Conservation (phyloP, 2,329 filamentous ascomycete genomes). For the Herpomyces periplanetae region DNA sequence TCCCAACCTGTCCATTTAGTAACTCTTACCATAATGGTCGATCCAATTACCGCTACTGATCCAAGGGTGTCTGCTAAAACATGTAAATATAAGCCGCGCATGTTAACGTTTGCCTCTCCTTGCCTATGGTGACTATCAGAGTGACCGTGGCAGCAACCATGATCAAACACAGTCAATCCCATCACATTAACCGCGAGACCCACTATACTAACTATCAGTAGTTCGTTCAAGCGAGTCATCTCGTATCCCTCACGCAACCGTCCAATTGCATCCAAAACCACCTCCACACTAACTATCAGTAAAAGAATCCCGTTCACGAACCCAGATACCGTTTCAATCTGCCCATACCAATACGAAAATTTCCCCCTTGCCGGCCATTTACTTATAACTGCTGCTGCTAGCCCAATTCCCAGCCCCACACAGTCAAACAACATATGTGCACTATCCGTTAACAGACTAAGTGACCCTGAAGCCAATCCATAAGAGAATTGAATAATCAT, state of each 20-base stretch:
- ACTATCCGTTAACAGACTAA: conserved; percentile 81
- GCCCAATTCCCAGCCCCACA: conserved; percentile 50
- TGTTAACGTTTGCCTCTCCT: conserved; percentile 86
- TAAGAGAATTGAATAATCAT: conserved; percentile 87
- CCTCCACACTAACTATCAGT: conserved; percentile 70
- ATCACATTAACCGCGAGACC: conserved; percentile 68
- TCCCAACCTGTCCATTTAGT: conserved; percentile 81
- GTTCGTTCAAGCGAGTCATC: conserved; percentile 43
- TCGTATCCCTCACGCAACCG: conserved; percentile 44
- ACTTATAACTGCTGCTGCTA: conserved; percentile 68
- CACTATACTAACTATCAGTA: conserved; percentile 52
- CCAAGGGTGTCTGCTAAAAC: conserved; percentile 78
- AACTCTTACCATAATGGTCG: conserved; percentile 49
- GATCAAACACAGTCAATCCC: conserved; percentile 45
- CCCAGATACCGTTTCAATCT: conserved; percentile 76
- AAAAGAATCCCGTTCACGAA: conserved; percentile 88
- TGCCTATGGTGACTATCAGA: conserved; percentile 11
- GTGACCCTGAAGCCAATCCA: conserved; percentile 60
- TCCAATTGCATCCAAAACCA: conserved; percentile 73
- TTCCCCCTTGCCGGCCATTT: conserved; percentile 70
- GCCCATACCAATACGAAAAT: conserved; percentile 83
- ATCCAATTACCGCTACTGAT: conserved; percentile 70
- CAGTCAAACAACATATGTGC: conserved; percentile 99
- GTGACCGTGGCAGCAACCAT: conserved; percentile 21
- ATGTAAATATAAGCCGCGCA: conserved; percentile 87